Percentiles rank a stretch among this genome's conserved stretches.
These are phyloP conservation scores for Cyclocybe cylindracea DNA, from an alignment of 768 basidiomycete genomes.

Conservation along the genomic window DNA sequence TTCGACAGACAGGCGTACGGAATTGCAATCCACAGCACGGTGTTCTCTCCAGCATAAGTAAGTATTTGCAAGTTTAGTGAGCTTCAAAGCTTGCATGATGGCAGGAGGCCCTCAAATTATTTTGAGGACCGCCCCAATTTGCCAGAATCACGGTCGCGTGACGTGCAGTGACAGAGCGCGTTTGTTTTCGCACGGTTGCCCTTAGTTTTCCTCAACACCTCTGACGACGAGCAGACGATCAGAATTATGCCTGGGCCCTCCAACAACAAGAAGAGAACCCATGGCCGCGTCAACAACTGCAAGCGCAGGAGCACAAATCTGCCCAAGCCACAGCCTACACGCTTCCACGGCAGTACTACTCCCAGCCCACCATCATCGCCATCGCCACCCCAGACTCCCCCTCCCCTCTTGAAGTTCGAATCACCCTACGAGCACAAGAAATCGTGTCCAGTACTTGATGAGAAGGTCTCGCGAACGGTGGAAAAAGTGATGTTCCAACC, in stretches of 20 bases:
- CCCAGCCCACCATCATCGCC: conserved; percentile 18
- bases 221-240: no score
- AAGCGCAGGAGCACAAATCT: not conserved
- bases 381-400: conserved; percentile 19
- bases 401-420: conserved; percentile 9
- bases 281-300: conserved; percentile 2
- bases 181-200: no score
- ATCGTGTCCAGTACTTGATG: not conserved
- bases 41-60: no score
- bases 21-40: no score
- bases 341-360: not conserved
- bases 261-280: conserved; percentile 44
- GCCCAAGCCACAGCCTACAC: not conserved
- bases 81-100: no score
- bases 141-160: no score
- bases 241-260: conserved; percentile 61
- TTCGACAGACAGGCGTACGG: no score
- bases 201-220: no score
- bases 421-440: conserved; percentile 1
- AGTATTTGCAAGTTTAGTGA: no score
- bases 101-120: no score
- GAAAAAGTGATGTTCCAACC: conserved; percentile 33
- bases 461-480: conserved; percentile 10
- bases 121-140: no score
- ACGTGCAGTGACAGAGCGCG: no score